Evolutionary conservation across 192 early-diverging fungal species (phyloP).

Genomic region (Gigaspora rosea): DNA sequence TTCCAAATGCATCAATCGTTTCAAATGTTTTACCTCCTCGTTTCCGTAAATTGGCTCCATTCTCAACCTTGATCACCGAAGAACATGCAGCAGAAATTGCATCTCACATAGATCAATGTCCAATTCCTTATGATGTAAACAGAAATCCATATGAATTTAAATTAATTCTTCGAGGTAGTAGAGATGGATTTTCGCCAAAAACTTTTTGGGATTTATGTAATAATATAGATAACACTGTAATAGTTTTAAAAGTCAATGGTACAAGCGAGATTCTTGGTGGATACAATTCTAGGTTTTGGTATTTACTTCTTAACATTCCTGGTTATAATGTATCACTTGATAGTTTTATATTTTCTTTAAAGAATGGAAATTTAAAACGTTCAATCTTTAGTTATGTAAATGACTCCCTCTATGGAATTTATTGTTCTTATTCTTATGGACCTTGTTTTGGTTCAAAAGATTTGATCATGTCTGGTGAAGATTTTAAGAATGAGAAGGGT

Average conservation of each 20-base stretch:
- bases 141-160: not conserved
- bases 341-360: constrained; percentile 20
- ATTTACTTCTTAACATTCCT: not conserved
- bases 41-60: too few relatives aligned
- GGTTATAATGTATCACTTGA: not conserved
- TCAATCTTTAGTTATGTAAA: not conserved
- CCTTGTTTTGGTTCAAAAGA: not conserved
- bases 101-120: not conserved
- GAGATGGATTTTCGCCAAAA: not conserved
- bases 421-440: not conserved
- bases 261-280: not conserved
- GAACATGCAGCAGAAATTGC: not conserved
- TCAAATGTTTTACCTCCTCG: too few relatives aligned
- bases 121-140: too few relatives aligned
- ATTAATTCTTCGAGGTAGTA: not conserved
- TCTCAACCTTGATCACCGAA: not conserved
- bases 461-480: not conserved
- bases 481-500: not conserved
- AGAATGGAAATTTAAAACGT: not conserved
- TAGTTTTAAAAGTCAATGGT: not conserved
- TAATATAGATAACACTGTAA: not conserved
- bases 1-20: too few relatives aligned
- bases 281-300: not conserved
- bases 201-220: not conserved
- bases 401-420: not conserved